A percentile compares a stretch with the other conserved stretches of the same genome.
Conservation (phyloP, 1,284 basidiomycete genomes). For the Sparassis latifolia region DNA sequence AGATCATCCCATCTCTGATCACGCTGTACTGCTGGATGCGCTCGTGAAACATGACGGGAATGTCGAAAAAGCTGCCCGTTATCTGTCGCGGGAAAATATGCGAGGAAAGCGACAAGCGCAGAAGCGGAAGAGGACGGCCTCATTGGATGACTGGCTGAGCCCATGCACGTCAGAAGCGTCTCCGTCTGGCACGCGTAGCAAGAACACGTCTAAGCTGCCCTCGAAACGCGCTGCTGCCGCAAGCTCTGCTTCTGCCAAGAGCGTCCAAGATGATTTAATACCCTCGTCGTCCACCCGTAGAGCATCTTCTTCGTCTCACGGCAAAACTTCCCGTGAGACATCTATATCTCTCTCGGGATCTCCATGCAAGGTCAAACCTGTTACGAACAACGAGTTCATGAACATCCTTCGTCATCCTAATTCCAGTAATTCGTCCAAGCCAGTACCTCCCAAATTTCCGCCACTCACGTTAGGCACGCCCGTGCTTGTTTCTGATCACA, state of each 20-base stretch:
- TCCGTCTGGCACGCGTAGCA: neutral
- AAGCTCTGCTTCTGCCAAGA: neutral
- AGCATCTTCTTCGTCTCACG: no score
- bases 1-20: conserved; percentile 27
- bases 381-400: conserved; percentile 30
- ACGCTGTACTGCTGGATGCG: conserved; percentile 48
- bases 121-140: conserved; percentile 37
- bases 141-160: conserved; percentile 50
- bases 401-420: conserved; percentile 47
- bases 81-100: conserved; percentile 14
- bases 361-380: conserved; percentile 23
- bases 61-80: conserved; percentile 47
- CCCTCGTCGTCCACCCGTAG: neutral
- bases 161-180: conserved; percentile 14
- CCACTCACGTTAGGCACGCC: conserved; percentile 54
- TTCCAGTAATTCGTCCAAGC: conserved; percentile 19
- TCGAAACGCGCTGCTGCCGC: conserved; percentile 3
- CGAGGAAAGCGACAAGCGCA: conserved; percentile 10
- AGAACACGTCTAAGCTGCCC: neutral
- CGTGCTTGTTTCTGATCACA: conserved; percentile 58
- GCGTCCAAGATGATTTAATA: neutral
- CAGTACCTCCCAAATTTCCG: conserved; percentile 31
- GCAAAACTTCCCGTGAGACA: neutral
- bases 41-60: conserved; percentile 57
- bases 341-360: neutral